Base-by-base conservation (phyloP, 306 rosid species). In the Quercus dentata region DNA sequence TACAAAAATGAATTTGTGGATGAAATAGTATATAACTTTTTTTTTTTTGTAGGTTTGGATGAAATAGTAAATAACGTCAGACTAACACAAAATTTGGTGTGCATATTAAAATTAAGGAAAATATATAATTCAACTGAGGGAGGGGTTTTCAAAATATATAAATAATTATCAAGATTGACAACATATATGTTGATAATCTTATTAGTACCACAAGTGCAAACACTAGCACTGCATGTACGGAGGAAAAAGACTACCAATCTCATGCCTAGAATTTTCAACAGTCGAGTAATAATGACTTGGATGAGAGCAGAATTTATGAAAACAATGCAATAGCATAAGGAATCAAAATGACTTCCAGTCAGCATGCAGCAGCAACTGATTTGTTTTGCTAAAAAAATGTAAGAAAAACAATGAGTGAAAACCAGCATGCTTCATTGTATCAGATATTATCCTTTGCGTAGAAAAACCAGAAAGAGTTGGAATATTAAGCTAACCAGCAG, bases 401-500 rank as follows among this genome's bases (percentile, higher is more conserved):
- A 78, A 59, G 73, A 65, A 25, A 6, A 76, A 14, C 65, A 74
- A 76, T 12, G 35, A 27, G 38, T 64, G 28, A 69, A 74, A 79
- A 54, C 68, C 73, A 78, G 64, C 62, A 57, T 20, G 65, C 71
- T 73, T 54, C 54, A 74, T 56, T 11, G 25, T 74, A 35, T 35
- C 38, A 79, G 71, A 63, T 17, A 69, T 69, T 2, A 19, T 52
- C 56, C 75, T 52, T 67, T 57, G 31, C 64, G 67, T 41, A 58
- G 68, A 74, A 54, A 51, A 65, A 55, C 65, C 63, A 74, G 19
- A 74, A 81, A 73, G 62, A 74, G 69, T 62, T 65, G 56, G 54
- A 82, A 57, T 15, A 14, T 33, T 35, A 76, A 74, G 82, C 95
- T 93, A 63, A 96, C 99, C 99, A 71, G 99, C 93, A 54, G 91